Base-by-base conservation (phyloP, 2,329 filamentous ascomycete species). In the Monilinia vaccinii-corymbosi region DNA sequence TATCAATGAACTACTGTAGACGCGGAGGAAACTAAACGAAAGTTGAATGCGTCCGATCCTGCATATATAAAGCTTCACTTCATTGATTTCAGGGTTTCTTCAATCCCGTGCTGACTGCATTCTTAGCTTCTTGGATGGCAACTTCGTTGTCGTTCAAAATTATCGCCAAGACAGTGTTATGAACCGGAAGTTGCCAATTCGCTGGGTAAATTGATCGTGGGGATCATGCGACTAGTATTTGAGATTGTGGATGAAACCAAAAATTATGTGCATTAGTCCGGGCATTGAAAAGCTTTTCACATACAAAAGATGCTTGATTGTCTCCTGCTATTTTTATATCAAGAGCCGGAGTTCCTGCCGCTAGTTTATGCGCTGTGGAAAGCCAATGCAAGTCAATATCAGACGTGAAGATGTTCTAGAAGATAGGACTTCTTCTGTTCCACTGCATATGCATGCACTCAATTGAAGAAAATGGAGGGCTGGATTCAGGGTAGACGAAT, bases 141-240 rank as follows among this genome's bases (percentile, higher is more conserved):
- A 18, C 14, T 36, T 42, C 23, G 34, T 4, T 32, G 34, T 51
- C 16, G 4, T 38, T 50, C 34, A 42, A 34, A 9, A 11, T 14
- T 42, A 45, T 51, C 18, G 56, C 56, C 56, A 58, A 58, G 56
- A 16, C 56, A 25, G n/a, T 21, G 25, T 31, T 10, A 16, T 16
- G 55, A 31, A 28, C 25, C 25, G 45, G 25, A 31, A 50, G 25
- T n/a, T 32, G 31, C 4, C 32, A 25, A 52, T 28, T 52, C 38
- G 28, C 36, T 52, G 56, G 56, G 23, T 58, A 45, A 58, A 56
- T 56, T 25, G n/a, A 25, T 56, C 40, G 28, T 56, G 44, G 53
- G 53, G 42, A 42, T 56, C 53, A 48, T 56, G 40, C 51, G 13
- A 32, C 51, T 2, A 11, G 18, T 21, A 44, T 44, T 16, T 51